phyloP scores from a whole-genome alignment of 2,329 filamentous ascomycete genomes.

The Xylariaceae sp. region DNA sequence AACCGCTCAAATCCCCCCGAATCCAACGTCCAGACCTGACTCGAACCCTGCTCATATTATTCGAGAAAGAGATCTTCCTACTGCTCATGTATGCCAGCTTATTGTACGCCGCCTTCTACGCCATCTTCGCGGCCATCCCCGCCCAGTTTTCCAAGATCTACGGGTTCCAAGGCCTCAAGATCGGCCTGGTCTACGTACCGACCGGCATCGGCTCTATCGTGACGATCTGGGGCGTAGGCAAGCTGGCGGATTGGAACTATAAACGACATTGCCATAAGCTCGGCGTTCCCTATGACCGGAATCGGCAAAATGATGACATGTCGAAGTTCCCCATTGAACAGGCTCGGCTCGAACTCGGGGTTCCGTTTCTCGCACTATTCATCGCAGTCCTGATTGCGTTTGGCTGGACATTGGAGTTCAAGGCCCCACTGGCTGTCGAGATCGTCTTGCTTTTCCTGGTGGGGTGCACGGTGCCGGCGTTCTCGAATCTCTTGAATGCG shows the following conservation, averaged over 20 bases:
- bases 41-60: slow-evolving; percentile 32
- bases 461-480: slow-evolving; percentile 35
- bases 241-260: slow-evolving; percentile 56
- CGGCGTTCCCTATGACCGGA: slow-evolving; percentile 44
- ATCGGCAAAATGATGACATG: slow-evolving; percentile 37
- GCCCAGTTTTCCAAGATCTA: slow-evolving; percentile 40
- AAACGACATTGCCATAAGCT: slow-evolving; percentile 45
- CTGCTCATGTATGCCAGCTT: slow-evolving; percentile 33
- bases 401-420: slow-evolving; percentile 34
- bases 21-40: slow-evolving; percentile 31
- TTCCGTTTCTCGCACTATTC: slow-evolving; percentile 40
- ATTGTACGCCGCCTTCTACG: slow-evolving; percentile 34
- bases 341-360: slow-evolving; percentile 33
- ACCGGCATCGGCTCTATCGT: slow-evolving; percentile 34
- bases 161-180: slow-evolving; percentile 44
- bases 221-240: slow-evolving; percentile 36
- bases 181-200: slow-evolving; percentile 38
- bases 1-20: slow-evolving; percentile 14
- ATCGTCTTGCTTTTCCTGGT: slow-evolving; percentile 34
- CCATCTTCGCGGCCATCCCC: slow-evolving; percentile 31
- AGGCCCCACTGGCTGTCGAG: slow-evolving; percentile 31
- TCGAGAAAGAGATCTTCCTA: slow-evolving; percentile 34
- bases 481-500: slow-evolving; percentile 39
- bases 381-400: slow-evolving; percentile 35
- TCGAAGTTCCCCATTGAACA: slow-evolving; percentile 30